Evolutionary conservation across 768 basidiomycete genomes (phyloP), one percentile per base, ranked within the genome.

Genomic region (Baorangia bicolor): DNA sequence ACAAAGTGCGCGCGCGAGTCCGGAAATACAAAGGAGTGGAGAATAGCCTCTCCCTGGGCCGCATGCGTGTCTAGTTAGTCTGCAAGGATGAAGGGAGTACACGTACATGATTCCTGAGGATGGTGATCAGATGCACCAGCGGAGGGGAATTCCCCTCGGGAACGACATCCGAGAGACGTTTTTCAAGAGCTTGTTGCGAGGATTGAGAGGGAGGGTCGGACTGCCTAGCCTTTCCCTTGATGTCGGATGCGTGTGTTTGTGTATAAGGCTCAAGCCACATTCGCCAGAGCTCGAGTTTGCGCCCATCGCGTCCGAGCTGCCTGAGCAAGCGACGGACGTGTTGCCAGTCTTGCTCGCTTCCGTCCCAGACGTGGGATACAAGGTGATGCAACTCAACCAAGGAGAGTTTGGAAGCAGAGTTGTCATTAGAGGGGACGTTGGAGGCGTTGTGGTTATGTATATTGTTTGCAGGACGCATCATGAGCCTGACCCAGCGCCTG

Each of bases 401-500:
- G 41, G 53, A 63, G 51, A 40, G 63, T 50, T 52, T 60, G 30
- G 55, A 74, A 47, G 23, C 69, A 67, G 46, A 28, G 5, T 45
- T 48, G 20, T 3, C 28, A 44, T 45, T 33, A 38, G 18, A 21
- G 14, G 30, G 14, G 11, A 28, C 9, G 49, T 34, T 16, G 16
- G 12, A n/a, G 42, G 25, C 20, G 34, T 48, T 30, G 34, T 18
- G 42, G 57, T 38, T 57, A 50, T 39, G 51, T 21, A 55, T 50
- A 51, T 55, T 49, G 28, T 53, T 72, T 60, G 77, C 81, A 4
- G 88, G 87, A 14, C 86, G 79, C 77, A 90, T 81, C 92, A 93
- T 93, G 27, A 93, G 76, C 46, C 91, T 80, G 33, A 94, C 74
- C 92, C 92, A 94, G n/a, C 87, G 77, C 44, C 91, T 78, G 43